Percentiles rank a stretch among this genome's conserved stretches.
Evolutionary conservation across 1,139 yeast species (phyloP).

Genomic region (Candida labiduridarum): DNA sequence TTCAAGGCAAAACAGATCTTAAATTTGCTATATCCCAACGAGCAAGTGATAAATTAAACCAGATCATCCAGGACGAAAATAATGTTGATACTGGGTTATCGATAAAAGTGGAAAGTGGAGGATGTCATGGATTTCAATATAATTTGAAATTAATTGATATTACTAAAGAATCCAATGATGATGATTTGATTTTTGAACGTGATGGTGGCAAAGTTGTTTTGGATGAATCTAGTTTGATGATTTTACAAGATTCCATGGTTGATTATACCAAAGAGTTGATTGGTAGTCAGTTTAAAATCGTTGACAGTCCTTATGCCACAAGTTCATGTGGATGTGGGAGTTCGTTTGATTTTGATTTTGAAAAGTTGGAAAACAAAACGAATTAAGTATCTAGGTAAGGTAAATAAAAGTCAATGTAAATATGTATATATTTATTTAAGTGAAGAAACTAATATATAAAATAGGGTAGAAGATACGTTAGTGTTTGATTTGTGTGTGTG

Average conservation of each 20-base stretch:
- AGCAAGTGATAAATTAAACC: conserved; percentile 53
- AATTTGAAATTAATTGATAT: conserved; percentile 63
- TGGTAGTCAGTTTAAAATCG: conserved; percentile 91
- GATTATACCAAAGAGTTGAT: conserved; percentile 92
- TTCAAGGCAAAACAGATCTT: conserved; percentile 39
- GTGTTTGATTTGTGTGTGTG: neutral
- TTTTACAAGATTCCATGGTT: conserved; percentile 81
- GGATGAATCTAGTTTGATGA: conserved; percentile 79
- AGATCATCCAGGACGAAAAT: conserved; percentile 60
- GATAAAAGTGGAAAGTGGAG: conserved; percentile 93
- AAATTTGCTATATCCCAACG: conserved; percentile 43
- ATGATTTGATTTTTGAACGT: conserved; percentile 62
- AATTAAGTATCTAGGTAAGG: conserved; percentile 9
- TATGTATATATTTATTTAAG: neutral
- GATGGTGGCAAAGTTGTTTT: conserved; percentile 66
- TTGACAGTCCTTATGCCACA: conserved; percentile 86
- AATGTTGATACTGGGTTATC: conserved; percentile 63
- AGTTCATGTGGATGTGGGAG: conserved; percentile 97
- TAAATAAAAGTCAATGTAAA: neutral
- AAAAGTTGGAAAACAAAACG: conserved; percentile 40
- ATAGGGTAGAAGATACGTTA: neutral
- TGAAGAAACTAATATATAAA: neutral
- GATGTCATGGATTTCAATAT: conserved; percentile 98
- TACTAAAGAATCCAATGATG: conserved; percentile 40
- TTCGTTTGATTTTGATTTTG: conserved; percentile 85